phyloP scores from a whole-genome alignment of 2,329 filamentous ascomycete species.

The Bertia moriformis region DNA sequence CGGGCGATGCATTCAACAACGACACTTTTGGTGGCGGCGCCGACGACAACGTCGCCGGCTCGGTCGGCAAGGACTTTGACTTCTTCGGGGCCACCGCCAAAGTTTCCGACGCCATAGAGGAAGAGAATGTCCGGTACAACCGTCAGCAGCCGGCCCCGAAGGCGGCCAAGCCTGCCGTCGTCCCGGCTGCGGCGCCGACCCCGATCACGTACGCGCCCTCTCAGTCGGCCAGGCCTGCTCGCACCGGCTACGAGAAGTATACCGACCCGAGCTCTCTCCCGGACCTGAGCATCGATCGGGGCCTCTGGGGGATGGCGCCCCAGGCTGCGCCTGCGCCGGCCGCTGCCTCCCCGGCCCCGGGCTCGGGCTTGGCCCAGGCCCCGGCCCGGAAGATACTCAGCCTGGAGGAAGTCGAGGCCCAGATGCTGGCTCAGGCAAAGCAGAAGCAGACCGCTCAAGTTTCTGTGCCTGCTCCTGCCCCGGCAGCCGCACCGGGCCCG shows the following conservation, averaged over 20 bases:
- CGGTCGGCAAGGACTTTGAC: conserved; percentile 84
- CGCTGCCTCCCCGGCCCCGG: conserved; percentile 5
- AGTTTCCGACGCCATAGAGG: conserved; percentile 71
- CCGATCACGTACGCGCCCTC: conserved; percentile 20
- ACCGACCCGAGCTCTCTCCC: conserved; percentile 70
- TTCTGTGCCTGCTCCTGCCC: conserved; percentile 16
- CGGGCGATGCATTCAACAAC: conserved; percentile 88
- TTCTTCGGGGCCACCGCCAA: conserved; percentile 89
- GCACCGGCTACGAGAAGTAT: conserved; percentile 85
- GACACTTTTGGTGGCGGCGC: conserved; percentile 64
- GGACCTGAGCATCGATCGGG: conserved; percentile 82
- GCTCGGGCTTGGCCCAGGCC: too few species aligned
- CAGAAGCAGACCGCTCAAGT: conserved; percentile 24
- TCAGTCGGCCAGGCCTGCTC: conserved; percentile 40
- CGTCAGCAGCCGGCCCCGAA: conserved; percentile 53
- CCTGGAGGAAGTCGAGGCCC: conserved; percentile 88
- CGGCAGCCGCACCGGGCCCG: conserved; percentile 9
- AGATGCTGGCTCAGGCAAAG: conserved; percentile 62
- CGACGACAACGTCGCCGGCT: conserved; percentile 24
- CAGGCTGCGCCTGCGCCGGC: conserved; percentile 27
- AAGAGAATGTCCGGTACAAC: conserved; percentile 75
- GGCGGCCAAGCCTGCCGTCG: conserved; percentile 17
- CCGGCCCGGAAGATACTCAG: conserved; percentile 72
- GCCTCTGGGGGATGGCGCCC: conserved; percentile 72
- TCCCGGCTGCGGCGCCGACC: conserved; percentile 15